A percentile compares a stretch with the other conserved stretches of the same genome.
phyloP scores from a whole-genome alignment of 257 asterid species.

The Nicotiana knightiana region DNA sequence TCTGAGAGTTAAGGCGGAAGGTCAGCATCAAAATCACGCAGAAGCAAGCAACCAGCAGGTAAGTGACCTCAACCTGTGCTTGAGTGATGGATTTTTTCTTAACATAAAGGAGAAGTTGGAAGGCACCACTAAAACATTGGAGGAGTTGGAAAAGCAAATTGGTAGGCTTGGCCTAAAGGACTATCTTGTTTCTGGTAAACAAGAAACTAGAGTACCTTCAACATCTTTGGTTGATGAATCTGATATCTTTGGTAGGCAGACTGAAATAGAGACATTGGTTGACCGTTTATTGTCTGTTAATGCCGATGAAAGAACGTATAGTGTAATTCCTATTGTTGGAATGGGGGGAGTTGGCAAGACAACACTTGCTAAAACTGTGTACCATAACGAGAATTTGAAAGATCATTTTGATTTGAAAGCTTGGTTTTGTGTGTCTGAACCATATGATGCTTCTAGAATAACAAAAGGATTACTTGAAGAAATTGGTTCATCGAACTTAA shows the following conservation, averaged over 20 bases:
- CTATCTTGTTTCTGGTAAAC: not conserved
- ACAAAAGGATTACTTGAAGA: constrained; percentile 6
- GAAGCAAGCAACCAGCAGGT: not conserved
- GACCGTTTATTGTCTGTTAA: not conserved
- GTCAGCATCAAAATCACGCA: not conserved
- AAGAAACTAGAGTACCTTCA: not conserved
- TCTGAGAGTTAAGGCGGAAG: constrained; percentile 5
- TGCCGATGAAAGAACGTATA: not conserved
- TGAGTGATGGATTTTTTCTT: not conserved
- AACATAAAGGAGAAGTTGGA: constrained; percentile 2
- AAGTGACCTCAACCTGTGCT: not conserved
- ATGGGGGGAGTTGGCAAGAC: not conserved
- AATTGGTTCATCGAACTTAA: not conserved
- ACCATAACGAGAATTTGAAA: constrained; percentile 8
- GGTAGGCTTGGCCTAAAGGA: too few relatives aligned
- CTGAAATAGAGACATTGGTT: not conserved
- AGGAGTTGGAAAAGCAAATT: not conserved
- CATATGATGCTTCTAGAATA: not conserved
- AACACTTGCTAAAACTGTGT: constrained; percentile 15
- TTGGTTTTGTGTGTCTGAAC: constrained; percentile 18
- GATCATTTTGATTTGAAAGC: not conserved
- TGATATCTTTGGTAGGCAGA: not conserved
- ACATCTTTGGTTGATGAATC: constrained; percentile 8
- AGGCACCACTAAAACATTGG: not conserved
- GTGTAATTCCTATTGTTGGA: constrained; percentile 16